Conservation (phyloP, 179 eudicot genomes). For the Camellia oleifera region DNA sequence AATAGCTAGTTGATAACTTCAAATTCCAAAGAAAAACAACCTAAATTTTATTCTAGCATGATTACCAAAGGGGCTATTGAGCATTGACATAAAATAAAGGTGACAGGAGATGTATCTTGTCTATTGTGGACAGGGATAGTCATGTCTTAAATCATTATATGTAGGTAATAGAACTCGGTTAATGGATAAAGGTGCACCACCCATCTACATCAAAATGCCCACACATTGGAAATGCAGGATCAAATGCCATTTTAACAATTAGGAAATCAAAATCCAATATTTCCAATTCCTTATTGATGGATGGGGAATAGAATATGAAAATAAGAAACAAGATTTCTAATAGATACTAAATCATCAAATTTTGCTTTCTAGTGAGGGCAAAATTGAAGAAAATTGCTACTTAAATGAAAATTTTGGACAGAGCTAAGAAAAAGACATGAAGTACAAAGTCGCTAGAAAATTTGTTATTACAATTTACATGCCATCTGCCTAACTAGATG, state of each 20-base stretch:
- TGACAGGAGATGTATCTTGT: background rate
- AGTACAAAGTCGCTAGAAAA: slow-evolving; percentile 7
- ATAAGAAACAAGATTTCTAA: background rate
- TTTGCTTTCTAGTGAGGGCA: background rate
- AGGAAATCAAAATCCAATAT: background rate
- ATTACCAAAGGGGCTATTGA: background rate
- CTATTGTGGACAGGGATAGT: background rate
- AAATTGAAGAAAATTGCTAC: background rate
- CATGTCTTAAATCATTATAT: background rate
- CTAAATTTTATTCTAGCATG: background rate
- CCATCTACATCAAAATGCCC: background rate
- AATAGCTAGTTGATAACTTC: background rate
- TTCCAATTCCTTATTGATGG: background rate
- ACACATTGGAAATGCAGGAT: background rate
- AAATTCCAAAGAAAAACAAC: background rate
- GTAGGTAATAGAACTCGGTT: background rate
- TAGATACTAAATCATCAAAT: background rate
- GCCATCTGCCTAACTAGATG: background rate
- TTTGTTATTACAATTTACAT: background rate
- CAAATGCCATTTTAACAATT: background rate
- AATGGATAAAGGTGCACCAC: slow-evolving; percentile 2
- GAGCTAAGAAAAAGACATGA: background rate
- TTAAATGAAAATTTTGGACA: background rate
- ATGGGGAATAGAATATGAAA: background rate
- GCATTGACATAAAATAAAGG: slow-evolving; percentile 1